Evolutionary conservation across 208 protist species (phyloP), one percentile per base, ranked within the genome.

Genomic region (Porcisia deanei): DNA sequence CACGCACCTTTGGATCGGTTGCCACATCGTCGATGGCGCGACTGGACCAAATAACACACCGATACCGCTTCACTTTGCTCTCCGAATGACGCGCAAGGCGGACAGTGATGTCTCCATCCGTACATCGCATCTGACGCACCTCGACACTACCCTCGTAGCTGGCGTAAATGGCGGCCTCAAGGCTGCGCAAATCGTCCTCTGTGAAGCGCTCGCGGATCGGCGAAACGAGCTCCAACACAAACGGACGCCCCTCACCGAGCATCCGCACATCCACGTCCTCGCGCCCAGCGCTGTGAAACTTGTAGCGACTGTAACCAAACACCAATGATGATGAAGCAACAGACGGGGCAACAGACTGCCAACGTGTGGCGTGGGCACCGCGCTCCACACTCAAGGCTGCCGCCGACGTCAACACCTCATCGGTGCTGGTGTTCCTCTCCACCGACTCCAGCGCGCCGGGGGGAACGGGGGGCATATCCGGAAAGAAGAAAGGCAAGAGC

Each of bases 241-340:
- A 98, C 4, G 97, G 97, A 3, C 97, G 80, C 16, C 97, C 97
- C 41, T 84, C 85, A 60, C 97, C 96, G 12, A 98, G 87, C 97
- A 99, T 99, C 57, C 97, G 90, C 61, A 99, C 97, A 80, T 99
- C 97, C 67, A 98, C 87, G 76, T 99, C 97, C 82, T 99, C 96
- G 63, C 97, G 89, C 16, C 97, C 97, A 43, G 96, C 90, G 71
- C 94, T 97, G 81, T 97, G 91, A 77, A 98, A 98, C 80, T 95
- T 95, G 87, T 96, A 97, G 53, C 89, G 80, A 53, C 85, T 91
- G 73, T 90, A 93, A 52, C 93, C 93, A 60, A 91, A 92, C 53
- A 95, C 90, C 25, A 77, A 49, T 5, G 45, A 18, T 37, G 78
- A 82, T 45, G 77, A 77, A n/a, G 73, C 82, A 52, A 78, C 64